Evolutionary conservation across 371 early-diverging fungal genomes (phyloP).

Genomic region (Saksenaea oblongispora): DNA sequence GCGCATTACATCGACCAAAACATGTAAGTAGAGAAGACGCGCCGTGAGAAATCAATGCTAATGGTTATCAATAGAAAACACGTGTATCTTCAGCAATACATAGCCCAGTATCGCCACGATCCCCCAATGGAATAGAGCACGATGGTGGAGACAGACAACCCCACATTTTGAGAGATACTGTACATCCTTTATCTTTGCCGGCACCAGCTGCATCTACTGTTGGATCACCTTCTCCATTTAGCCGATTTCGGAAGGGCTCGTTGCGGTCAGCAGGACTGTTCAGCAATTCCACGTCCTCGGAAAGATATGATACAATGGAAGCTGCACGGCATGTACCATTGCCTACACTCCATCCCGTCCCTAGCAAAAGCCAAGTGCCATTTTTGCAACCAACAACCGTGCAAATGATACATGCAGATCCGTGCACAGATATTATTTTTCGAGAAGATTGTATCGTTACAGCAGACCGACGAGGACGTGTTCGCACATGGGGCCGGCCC

Average conservation of each 20-base stretch:
- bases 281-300: conserved; percentile 2
- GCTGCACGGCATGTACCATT: conserved; percentile 24
- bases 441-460: conserved; percentile 79
- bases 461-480: conserved; percentile 77
- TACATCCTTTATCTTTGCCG: conserved; percentile 6
- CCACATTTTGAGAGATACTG: not conserved
- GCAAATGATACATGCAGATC: conserved; percentile 71
- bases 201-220: conserved; percentile 9
- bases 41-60: not conserved
- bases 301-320: conserved; percentile 7
- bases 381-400: conserved; percentile 78
- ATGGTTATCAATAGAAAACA: conserved; percentile 1
- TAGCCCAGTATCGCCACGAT: not conserved
- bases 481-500: conserved; percentile 76
- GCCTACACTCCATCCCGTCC: conserved; percentile 59
- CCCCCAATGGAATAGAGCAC: not conserved
- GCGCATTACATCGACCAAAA: conserved; percentile 70
- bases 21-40: conserved; percentile 40
- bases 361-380: conserved; percentile 72
- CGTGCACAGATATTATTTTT: conserved; percentile 70
- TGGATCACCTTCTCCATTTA: conserved; percentile 12
- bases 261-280: conserved; percentile 17
- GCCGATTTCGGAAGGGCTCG: conserved; percentile 22
- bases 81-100: not conserved
- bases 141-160: not conserved